These are phyloP conservation scores for Xylaria nigripes DNA, from an alignment of 495 filamentous ascomycete genomes.

Conservation along the genomic window DNA sequence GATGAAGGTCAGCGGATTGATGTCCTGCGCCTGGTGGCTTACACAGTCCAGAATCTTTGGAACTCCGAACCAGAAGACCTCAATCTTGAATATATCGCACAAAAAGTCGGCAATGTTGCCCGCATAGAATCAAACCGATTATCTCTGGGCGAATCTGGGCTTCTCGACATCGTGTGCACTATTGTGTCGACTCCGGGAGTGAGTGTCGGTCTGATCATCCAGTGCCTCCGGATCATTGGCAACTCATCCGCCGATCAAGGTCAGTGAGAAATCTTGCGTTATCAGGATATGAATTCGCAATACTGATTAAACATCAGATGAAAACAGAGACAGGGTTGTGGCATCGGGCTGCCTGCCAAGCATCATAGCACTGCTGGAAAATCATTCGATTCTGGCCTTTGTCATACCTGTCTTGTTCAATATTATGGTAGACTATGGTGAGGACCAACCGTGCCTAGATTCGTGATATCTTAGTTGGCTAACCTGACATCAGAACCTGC, in stretches of 20 bases:
- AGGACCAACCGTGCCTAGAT: conserved; percentile 3
- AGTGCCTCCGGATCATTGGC: conserved; percentile 61
- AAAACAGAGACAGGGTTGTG: conserved; percentile 61
- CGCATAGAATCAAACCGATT: conserved; percentile 58
- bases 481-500: conserved; percentile 37
- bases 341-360: conserved; percentile 47
- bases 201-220: conserved; percentile 30
- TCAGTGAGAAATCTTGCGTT: conserved; percentile 25
- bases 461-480: conserved; percentile 3
- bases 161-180: conserved; percentile 58
- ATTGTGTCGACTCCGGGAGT: conserved; percentile 38
- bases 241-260: conserved; percentile 79
- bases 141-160: conserved; percentile 57
- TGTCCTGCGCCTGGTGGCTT: conserved; percentile 21
- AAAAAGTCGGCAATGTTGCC: conserved; percentile 56
- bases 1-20: conserved; percentile 16
- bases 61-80: conserved; percentile 18
- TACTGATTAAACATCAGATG: conserved; percentile 43
- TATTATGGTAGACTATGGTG: conserved; percentile 67
- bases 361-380: conserved; percentile 46
- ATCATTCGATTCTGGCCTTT: conserved; percentile 43
- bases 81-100: conserved; percentile 44
- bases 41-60: conserved; percentile 24
- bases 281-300: neutral
- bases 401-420: conserved; percentile 65